phyloP scores from a whole-genome alignment of 345 rosid genomes.

The Kandelia obovata region DNA sequence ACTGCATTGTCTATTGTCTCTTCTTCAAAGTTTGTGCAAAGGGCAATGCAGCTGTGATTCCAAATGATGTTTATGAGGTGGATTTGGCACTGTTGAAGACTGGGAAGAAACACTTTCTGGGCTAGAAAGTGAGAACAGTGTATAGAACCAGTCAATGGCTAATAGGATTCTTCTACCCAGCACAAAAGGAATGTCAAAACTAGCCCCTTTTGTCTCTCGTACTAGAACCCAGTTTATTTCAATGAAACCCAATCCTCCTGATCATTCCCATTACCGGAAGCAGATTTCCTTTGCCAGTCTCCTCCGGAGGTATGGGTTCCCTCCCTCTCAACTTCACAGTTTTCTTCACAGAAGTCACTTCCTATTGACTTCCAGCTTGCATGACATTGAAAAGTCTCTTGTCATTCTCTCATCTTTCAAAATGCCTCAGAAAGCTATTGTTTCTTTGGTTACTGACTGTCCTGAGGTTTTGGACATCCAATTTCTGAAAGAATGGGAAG shows the following conservation, averaged over 20 bases:
- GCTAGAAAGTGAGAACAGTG: too few species aligned
- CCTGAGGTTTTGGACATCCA: conserved; percentile 59
- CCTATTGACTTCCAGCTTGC: conserved; percentile 40
- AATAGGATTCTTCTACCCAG: too few species aligned
- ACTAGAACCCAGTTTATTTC: conserved; percentile 15
- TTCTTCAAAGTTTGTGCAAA: too few species aligned
- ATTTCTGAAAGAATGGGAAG: conserved; percentile 61
- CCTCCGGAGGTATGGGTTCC: conserved; percentile 62
- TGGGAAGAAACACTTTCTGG: too few species aligned
- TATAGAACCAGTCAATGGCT: too few species aligned
- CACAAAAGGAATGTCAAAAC: too few species aligned
- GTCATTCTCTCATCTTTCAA: conserved; percentile 47
- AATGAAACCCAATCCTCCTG: conserved; percentile 13
- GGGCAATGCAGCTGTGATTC: too few species aligned
- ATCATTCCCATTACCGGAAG: conserved; percentile 38
- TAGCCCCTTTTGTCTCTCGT: neutral
- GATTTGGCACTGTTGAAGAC: too few species aligned
- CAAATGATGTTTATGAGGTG: too few species aligned
- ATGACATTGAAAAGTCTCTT: conserved; percentile 52
- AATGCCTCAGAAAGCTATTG: conserved; percentile 46
- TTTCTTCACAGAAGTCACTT: conserved; percentile 43
- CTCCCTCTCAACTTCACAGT: conserved; percentile 47
- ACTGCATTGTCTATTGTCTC: too few species aligned
- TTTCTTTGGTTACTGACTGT: conserved; percentile 53
- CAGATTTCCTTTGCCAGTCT: conserved; percentile 54